Conservation (phyloP, 441 rosid genomes). For the Populus hybrid region DNA sequence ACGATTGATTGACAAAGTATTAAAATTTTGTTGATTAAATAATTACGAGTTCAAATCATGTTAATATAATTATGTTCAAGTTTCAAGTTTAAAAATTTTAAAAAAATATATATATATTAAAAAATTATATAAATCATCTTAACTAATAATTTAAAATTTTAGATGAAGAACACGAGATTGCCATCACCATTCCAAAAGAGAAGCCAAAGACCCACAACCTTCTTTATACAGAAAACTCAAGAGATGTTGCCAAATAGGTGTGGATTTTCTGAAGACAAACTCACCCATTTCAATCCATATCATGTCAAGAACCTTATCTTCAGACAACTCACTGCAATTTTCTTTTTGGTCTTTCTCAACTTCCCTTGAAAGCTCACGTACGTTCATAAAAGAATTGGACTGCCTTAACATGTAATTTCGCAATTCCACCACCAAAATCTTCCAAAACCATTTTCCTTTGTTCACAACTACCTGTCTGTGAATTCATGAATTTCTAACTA, state of each 20-base stretch:
- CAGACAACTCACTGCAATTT: conserved; percentile 45
- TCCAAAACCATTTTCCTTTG: conserved; percentile 27
- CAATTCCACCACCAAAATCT: conserved; percentile 32
- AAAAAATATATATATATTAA: no score
- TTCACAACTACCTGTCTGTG: conserved; percentile 18
- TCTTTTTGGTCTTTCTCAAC: conserved; percentile 29
- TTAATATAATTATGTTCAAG: no score
- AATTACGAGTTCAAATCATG: accelerated
- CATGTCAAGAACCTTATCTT: conserved; percentile 53
- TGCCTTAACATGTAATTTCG: conserved; percentile 47
- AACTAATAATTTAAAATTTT: no score
- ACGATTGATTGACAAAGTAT: no score
- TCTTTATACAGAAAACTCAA: conserved; percentile 69
- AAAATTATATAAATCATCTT: no score
- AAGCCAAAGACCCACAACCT: conserved; percentile 56
- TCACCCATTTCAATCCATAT: conserved; percentile 50
- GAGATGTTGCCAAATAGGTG: conserved; percentile 72
- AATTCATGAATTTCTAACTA: conserved; percentile 21
- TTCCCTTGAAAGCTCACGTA: conserved; percentile 33
- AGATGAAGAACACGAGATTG: neutral
- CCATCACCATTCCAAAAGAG: conserved; percentile 49
- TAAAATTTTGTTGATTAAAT: no score
- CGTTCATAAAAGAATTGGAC: conserved; percentile 19
- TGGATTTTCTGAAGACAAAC: conserved; percentile 31
- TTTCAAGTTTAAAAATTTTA: no score